Evolutionary conservation across 129 eudicot genomes (phyloP).

Genomic region (Artemisia tridentata): DNA sequence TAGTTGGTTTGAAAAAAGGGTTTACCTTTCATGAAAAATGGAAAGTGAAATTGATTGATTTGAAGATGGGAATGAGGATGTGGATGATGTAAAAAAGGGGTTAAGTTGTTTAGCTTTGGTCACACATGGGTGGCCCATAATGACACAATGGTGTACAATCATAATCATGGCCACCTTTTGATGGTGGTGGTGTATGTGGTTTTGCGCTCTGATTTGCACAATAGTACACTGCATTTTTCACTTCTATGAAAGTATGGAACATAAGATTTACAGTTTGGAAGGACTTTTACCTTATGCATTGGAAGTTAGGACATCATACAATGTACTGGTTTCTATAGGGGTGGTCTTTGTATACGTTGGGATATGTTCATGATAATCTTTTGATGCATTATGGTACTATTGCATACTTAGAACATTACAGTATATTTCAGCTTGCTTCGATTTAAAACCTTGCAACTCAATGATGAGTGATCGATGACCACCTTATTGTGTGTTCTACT

Average conservation of each 20-base stretch:
- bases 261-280: conserved; percentile 8
- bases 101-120: conserved; percentile 34
- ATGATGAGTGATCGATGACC: too few relatives aligned
- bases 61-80: conserved; percentile 32
- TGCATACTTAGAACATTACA: too few relatives aligned
- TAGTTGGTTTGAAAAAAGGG: conserved; percentile 7
- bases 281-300: not conserved
- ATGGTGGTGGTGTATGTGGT: conserved; percentile 21
- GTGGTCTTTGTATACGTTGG: not conserved
- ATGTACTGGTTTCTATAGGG: not conserved
- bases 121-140: conserved; percentile 53
- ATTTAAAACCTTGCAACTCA: too few relatives aligned
- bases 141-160: conserved; percentile 37
- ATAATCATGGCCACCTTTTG: conserved; percentile 37
- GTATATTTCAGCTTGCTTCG: too few relatives aligned
- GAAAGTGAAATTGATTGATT: conserved; percentile 35
- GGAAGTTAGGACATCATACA: not conserved
- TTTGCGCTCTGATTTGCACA: conserved; percentile 35
- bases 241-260: conserved; percentile 5
- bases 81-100: conserved; percentile 25
- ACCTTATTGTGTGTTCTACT: too few relatives aligned
- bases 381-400: not conserved
- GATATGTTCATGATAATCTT: not conserved
- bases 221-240: conserved; percentile 16
- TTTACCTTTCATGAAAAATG: conserved; percentile 29